A percentile compares a stretch with the other conserved stretches of the same genome.
Conservation (phyloP, 129 eudicot species). For the Apium graveolens region DNA sequence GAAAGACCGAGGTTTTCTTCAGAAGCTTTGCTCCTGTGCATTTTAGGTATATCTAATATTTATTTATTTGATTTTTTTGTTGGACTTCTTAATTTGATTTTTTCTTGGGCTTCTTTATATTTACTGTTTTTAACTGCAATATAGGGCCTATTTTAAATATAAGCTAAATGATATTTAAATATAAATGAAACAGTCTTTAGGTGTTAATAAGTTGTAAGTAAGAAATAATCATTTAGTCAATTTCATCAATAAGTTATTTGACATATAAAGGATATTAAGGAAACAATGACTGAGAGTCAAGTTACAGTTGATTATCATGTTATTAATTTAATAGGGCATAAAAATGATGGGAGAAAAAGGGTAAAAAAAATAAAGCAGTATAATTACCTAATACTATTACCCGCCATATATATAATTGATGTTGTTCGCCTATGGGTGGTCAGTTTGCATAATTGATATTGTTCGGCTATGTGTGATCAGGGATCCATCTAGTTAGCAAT, state of each 20-base stretch:
- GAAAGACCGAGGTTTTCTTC: slow-evolving; percentile 66
- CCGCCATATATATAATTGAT: not conserved
- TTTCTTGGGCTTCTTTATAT: not conserved
- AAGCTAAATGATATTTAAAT: not conserved
- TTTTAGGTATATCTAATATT: slow-evolving; percentile 49
- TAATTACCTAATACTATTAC: not conserved
- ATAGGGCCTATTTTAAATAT: not conserved
- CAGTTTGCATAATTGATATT: no score
- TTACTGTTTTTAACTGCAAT: not conserved
- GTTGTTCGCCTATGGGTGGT: no score
- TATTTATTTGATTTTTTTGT: not conserved
- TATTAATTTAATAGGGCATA: not conserved
- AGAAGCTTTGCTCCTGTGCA: slow-evolving; percentile 92
- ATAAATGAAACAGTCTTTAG: not conserved
- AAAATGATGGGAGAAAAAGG: not conserved
- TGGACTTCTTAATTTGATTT: no score
- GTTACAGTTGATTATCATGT: not conserved
- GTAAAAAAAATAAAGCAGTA: not conserved
- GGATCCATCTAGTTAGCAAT: no score
- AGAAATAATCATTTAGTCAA: not conserved
- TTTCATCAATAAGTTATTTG: not conserved
- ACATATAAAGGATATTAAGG: not conserved
- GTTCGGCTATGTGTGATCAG: no score
- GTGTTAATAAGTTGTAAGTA: not conserved
- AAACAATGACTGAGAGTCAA: not conserved